Evolutionary conservation across 2,329 filamentous ascomycete genomes (phyloP).

Genomic region (Fusarium oxysporum): DNA sequence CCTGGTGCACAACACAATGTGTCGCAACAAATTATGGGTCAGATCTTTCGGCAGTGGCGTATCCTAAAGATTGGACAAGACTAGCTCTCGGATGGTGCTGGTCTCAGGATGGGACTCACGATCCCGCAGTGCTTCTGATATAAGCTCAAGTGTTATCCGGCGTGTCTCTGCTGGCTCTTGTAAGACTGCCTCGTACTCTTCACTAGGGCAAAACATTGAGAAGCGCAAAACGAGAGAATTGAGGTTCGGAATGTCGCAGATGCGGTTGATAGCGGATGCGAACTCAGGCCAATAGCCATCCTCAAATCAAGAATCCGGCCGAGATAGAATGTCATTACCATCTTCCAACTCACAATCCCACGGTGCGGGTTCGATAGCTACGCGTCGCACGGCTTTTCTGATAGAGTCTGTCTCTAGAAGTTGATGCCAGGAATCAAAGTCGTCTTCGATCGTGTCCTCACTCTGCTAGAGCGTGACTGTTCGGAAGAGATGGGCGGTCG

Average conservation of each 20-base stretch:
- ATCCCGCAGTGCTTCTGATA: not conserved
- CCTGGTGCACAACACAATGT: not conserved
- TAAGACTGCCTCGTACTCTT: not conserved
- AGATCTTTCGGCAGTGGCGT: constrained; percentile 5
- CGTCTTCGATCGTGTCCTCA: accelerated
- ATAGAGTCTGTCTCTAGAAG: not conserved
- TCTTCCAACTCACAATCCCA: not conserved
- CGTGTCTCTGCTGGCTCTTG: not conserved
- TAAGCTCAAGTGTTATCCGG: not conserved
- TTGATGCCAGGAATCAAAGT: not conserved
- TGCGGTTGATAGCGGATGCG: not conserved
- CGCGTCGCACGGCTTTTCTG: not conserved
- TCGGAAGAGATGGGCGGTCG: constrained; percentile 2
- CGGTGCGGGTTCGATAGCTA: constrained; percentile 6
- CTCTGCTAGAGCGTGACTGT: not conserved
- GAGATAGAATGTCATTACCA: not conserved
- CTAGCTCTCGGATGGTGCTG: constrained; percentile 23
- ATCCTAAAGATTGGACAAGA: constrained; percentile 39
- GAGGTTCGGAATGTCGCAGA: constrained; percentile 6
- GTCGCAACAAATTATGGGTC: constrained; percentile 15
- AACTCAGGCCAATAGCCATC: not conserved
- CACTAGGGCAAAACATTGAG: not conserved
- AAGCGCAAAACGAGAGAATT: not conserved
- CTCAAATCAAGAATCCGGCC: not conserved
- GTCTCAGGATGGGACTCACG: not conserved